Evolutionary conservation across 257 asterid species (phyloP).

Genomic region (Solanum bulbocastanum): DNA sequence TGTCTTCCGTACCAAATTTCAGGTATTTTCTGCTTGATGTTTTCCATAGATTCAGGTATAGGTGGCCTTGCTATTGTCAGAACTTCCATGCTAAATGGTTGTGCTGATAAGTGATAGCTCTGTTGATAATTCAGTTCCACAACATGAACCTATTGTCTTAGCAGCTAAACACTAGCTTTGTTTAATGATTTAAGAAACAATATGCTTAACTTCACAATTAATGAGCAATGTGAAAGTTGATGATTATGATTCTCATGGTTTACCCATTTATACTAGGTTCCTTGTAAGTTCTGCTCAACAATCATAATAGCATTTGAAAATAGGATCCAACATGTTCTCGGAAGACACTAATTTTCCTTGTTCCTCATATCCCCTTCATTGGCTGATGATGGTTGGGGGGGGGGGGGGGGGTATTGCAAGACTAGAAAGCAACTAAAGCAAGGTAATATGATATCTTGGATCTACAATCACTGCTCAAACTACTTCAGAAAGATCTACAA

Average conservation of each 20-base stretch:
- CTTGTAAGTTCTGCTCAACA: neutral
- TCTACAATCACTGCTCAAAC: neutral
- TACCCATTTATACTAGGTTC: neutral
- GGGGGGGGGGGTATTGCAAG: neutral
- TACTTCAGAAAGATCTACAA: neutral
- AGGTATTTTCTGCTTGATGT: conserved; percentile 31
- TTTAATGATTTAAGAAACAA: neutral
- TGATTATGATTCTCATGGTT: neutral
- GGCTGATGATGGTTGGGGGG: neutral
- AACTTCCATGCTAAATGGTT: neutral
- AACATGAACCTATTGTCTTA: neutral
- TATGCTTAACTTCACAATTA: neutral
- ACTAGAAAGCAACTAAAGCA: neutral
- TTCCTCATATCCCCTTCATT: neutral
- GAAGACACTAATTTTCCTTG: neutral
- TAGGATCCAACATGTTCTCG: neutral
- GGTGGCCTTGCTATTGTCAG: neutral
- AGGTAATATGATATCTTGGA: neutral
- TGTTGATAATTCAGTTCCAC: neutral
- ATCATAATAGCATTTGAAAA: neutral
- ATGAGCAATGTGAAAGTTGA: neutral
- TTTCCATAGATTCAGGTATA: neutral
- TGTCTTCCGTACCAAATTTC: conserved; percentile 74
- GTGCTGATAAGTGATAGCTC: neutral
- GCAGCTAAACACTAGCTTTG: neutral